Percentiles rank a stretch among this genome's conserved stretches.
Conservation (phyloP, 345 rosid genomes). For the Erodium maritimum region DNA sequence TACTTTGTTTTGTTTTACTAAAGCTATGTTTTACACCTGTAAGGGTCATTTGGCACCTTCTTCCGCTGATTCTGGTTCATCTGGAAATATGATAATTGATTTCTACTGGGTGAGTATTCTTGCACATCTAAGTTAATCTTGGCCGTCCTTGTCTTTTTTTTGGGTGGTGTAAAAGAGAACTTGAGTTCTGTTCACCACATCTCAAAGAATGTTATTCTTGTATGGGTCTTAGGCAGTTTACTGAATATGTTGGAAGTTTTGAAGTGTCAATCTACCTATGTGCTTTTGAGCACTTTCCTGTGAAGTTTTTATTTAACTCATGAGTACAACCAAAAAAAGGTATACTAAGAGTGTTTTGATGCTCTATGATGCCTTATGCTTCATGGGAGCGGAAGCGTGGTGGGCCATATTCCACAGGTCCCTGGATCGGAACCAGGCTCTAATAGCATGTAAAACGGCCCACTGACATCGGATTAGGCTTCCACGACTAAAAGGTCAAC, state of each 20-base stretch:
- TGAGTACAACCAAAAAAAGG: no score
- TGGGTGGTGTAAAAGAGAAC: background rate
- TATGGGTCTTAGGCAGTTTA: background rate
- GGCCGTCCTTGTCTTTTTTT: background rate
- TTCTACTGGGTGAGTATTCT: slow-evolving; percentile 83
- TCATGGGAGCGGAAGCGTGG: no score
- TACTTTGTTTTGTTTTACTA: background rate
- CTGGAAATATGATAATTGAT: slow-evolving; percentile 78
- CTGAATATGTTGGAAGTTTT: background rate
- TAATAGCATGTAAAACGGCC: no score
- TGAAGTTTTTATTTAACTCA: background rate
- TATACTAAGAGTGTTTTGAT: no score
- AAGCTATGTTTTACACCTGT: slow-evolving; percentile 13
- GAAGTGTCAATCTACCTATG: background rate
- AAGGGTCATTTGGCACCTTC: slow-evolving; percentile 94
- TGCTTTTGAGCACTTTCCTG: background rate
- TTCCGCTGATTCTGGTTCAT: slow-evolving; percentile 88
- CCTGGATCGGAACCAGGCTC: no score
- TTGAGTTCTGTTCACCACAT: background rate
- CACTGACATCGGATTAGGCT: no score
- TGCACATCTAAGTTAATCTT: background rate
- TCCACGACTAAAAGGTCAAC: no score
- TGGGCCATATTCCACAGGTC: no score
- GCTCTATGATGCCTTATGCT: no score
- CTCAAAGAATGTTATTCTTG: background rate